These are phyloP conservation scores for Hamamelis virginiana DNA, from an alignment of 164 flowering plant species.

Conservation along the genomic window DNA sequence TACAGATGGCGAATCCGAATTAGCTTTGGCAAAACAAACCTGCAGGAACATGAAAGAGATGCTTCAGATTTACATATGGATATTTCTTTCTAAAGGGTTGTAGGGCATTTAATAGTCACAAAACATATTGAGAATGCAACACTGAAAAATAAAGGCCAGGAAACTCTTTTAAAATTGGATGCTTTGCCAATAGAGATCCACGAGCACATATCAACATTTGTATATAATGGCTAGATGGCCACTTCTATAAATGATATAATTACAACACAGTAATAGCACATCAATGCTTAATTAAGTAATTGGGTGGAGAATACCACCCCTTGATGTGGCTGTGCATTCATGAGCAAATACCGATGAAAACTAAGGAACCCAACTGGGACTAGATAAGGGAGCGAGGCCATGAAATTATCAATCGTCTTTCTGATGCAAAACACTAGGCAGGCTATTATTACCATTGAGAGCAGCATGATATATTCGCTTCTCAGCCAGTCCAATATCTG, in stretches of 20 bases:
- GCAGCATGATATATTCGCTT: conserved; percentile 90
- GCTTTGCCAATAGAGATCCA: conserved; percentile 10
- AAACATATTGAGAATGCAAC: neutral
- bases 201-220: neutral
- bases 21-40: conserved; percentile 72
- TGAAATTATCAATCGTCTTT: conserved; percentile 78
- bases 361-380: conserved; percentile 35
- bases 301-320: conserved; percentile 14
- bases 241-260: neutral
- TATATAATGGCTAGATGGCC: conserved; percentile 1
- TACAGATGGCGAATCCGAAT: conserved; percentile 49
- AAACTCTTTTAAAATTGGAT: conserved; percentile 2
- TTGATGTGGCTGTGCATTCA: conserved; percentile 7
- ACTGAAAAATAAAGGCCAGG: neutral
- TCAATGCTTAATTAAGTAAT: neutral
- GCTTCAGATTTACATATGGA: conserved; percentile 54
- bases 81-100: conserved; percentile 15
- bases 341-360: conserved; percentile 24
- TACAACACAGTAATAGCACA: conserved; percentile 1
- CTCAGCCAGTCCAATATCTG: conserved; percentile 89
- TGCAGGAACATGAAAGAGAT: conserved; percentile 80
- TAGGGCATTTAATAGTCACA: conserved; percentile 1
- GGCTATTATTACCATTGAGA: conserved; percentile 80
- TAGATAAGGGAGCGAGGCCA: conserved; percentile 39
- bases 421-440: conserved; percentile 80